phyloP scores from a whole-genome alignment of 345 rosid species.

The Salix dunnii region DNA sequence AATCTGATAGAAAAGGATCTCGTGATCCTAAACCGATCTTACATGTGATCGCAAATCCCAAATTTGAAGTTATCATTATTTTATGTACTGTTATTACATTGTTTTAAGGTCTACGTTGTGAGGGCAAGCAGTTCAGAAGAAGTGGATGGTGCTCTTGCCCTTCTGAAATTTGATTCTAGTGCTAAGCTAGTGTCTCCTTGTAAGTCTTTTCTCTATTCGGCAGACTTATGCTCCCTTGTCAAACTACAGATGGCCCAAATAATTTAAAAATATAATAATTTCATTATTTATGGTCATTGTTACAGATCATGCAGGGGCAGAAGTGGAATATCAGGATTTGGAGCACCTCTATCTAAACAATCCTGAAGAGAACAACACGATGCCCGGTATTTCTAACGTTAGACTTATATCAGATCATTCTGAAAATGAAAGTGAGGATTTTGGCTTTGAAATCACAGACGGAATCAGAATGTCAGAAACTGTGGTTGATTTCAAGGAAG shows the following conservation, averaged over 20 bases:
- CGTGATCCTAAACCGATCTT: not conserved
- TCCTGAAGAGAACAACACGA: conserved; percentile 4
- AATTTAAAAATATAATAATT: not conserved
- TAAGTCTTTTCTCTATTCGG: conserved; percentile 11
- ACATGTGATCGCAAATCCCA: too few relatives aligned
- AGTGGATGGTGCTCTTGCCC: conserved; percentile 36
- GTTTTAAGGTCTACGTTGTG: conserved; percentile 37
- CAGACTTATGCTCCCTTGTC: not conserved
- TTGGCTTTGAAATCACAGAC: conserved; percentile 20
- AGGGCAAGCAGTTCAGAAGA: conserved; percentile 34
- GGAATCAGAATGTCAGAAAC: conserved; percentile 29
- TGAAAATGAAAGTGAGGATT: conserved; percentile 19
- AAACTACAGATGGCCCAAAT: not conserved
- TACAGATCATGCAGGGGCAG: not conserved
- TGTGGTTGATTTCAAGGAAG: conserved; percentile 25
- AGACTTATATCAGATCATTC: conserved; percentile 13
- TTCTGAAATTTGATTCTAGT: conserved; percentile 26
- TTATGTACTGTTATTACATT: not conserved
- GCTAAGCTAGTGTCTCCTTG: conserved; percentile 11
- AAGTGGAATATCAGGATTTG: conserved; percentile 12
- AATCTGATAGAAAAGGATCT: not conserved
- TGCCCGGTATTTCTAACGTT: not conserved
- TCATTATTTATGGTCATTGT: not conserved
- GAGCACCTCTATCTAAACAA: conserved; percentile 5
- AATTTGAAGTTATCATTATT: not conserved